These are phyloP conservation scores for Epichloe amarillans DNA, from an alignment of 2,329 filamentous ascomycete species.

Conservation along the genomic window DNA sequence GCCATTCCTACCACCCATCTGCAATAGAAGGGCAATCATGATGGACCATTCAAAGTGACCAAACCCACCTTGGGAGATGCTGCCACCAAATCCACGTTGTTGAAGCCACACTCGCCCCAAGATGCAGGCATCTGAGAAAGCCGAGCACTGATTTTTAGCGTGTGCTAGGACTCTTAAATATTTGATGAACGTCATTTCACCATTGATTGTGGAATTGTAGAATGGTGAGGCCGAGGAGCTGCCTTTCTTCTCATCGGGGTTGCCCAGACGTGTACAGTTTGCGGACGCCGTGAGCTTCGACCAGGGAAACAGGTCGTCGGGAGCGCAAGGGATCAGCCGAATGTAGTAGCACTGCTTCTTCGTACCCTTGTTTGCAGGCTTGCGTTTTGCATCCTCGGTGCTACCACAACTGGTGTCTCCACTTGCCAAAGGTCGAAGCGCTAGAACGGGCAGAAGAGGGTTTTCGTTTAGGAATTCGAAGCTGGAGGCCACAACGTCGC, in stretches of 20 bases:
- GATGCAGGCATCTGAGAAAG: conserved; percentile 72
- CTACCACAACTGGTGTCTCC: conserved; percentile 8
- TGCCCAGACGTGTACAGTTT: conserved; percentile 52
- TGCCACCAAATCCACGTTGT: conserved; percentile 67
- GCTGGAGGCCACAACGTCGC: conserved; percentile 38
- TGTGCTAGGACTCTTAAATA: conserved; percentile 66
- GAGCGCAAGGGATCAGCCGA: conserved; percentile 63
- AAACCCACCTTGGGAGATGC: conserved; percentile 67
- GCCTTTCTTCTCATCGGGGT: conserved; percentile 29
- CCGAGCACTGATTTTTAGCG: conserved; percentile 53
- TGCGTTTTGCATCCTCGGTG: conserved; percentile 7
- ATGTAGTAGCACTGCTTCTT: conserved; percentile 38
- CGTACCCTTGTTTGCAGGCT: conserved; percentile 13
- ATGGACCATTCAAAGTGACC: conserved; percentile 84
- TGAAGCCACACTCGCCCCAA: conserved; percentile 81
- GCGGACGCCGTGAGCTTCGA: conserved; percentile 57
- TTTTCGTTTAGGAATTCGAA: conserved; percentile 64
- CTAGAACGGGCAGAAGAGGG: conserved; percentile 56
- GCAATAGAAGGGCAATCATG: conserved; percentile 67
- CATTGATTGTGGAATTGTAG: conserved; percentile 77
- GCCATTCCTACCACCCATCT: conserved; percentile 61
- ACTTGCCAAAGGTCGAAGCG: conserved; percentile 24
- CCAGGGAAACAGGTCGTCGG: conserved; percentile 54
- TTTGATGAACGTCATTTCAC: conserved; percentile 57
- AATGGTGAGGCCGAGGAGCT: conserved; percentile 51